A percentile compares a stretch with the other conserved stretches of the same genome.
These are phyloP conservation scores for Lachnellula cervina DNA, from an alignment of 2,329 filamentous ascomycete genomes.

Conservation along the genomic window DNA sequence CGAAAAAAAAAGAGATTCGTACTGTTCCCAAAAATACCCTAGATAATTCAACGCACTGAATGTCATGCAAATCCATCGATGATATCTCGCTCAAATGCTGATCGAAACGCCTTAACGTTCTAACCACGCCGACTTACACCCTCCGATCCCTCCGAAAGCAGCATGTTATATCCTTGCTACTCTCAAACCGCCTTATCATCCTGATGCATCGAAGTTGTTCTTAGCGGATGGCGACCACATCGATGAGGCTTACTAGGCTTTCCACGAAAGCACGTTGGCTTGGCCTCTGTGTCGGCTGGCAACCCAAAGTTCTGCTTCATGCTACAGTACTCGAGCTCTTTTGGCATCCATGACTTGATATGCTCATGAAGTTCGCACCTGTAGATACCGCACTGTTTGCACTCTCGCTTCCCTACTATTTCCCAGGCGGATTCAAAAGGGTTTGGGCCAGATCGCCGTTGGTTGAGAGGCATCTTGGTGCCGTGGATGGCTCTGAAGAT, in stretches of 20 bases:
- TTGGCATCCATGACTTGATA: slow-evolving; percentile 55
- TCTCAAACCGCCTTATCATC: slow-evolving; percentile 10
- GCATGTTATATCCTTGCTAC: not conserved
- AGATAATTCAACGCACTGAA: too few relatives aligned
- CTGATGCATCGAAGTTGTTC: slow-evolving; percentile 25
- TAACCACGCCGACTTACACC: too few relatives aligned
- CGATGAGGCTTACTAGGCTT: slow-evolving; percentile 54
- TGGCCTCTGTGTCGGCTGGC: slow-evolving; percentile 42
- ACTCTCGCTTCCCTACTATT: slow-evolving; percentile 56
- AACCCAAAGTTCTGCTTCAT: slow-evolving; percentile 54
- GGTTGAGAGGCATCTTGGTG: slow-evolving; percentile 50
- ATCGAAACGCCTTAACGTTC: too few relatives aligned
- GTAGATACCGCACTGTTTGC: slow-evolving; percentile 55
- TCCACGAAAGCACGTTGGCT: slow-evolving; percentile 52
- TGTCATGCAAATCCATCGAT: too few relatives aligned
- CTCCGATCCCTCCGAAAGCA: not conserved
- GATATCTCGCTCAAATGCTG: too few relatives aligned
- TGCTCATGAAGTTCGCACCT: slow-evolving; percentile 61
- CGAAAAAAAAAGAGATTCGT: too few relatives aligned
- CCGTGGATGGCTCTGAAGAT: slow-evolving; percentile 52
- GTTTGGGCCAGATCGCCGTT: slow-evolving; percentile 55
- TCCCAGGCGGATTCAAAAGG: slow-evolving; percentile 62
- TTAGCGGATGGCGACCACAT: slow-evolving; percentile 49
- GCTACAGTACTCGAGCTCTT: slow-evolving; percentile 53
- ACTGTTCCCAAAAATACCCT: too few relatives aligned